Percentiles rank a stretch among this genome's conserved stretches.
Evolutionary conservation across 2,329 filamentous ascomycete genomes (phyloP).

Genomic region (Blumeria graminis): DNA sequence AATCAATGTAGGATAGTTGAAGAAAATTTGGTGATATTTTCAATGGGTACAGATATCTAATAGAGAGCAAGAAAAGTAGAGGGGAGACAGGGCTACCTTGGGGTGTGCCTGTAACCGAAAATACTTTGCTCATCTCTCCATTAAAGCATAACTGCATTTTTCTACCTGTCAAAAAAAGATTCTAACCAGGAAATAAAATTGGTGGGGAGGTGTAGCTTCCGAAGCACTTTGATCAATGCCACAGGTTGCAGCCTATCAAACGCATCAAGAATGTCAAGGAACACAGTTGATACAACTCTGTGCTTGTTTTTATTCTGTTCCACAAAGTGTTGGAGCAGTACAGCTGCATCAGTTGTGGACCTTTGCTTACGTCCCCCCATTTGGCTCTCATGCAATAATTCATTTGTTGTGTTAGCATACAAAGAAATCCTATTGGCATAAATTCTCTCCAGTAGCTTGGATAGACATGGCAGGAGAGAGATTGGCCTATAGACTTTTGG

Average conservation of each 20-base stretch:
- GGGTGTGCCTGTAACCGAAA: background rate
- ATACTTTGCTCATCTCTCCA: background rate
- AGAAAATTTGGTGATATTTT: background rate
- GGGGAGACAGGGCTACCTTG: background rate
- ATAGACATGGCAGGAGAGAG: background rate
- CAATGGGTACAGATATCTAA: background rate
- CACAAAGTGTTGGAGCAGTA: background rate
- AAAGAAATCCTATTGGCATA: background rate
- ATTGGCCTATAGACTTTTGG: conserved; percentile 1
- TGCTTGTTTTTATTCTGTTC: background rate
- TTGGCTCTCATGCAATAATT: background rate
- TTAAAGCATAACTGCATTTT: background rate
- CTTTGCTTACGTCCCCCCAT: background rate
- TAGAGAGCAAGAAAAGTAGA: background rate
- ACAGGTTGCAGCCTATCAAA: background rate
- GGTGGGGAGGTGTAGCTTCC: background rate
- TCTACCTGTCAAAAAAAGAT: background rate
- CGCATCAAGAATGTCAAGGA: background rate
- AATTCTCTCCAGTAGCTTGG: background rate
- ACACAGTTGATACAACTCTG: background rate
- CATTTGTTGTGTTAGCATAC: background rate
- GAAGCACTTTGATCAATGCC: background rate
- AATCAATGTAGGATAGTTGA: background rate
- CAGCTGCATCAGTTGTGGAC: background rate
- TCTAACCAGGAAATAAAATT: background rate